A percentile compares a stretch with the other conserved stretches of the same genome.
Conservation (phyloP, 352 stramenopile genomes). For the Phytopythium mirpurense region DNA sequence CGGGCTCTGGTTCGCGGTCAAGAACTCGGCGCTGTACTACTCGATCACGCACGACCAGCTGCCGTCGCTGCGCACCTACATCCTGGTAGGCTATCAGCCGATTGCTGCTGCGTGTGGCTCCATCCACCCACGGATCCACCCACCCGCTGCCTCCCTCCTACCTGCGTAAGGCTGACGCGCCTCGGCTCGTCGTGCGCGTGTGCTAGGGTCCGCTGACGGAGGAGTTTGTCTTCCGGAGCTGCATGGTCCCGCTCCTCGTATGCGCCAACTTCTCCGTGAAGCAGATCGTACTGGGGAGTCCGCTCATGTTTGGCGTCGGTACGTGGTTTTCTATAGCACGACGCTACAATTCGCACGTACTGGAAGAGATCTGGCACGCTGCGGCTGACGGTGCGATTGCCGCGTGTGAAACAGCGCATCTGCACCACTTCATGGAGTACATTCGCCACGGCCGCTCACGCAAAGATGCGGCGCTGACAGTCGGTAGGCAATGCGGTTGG, state of each 20-base stretch:
- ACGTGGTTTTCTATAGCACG: constrained; percentile 22
- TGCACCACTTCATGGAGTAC: constrained; percentile 86
- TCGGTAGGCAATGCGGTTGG: constrained; percentile 38
- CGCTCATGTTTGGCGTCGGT: constrained; percentile 94
- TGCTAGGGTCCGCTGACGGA: constrained; percentile 87
- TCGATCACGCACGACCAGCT: constrained; percentile 66
- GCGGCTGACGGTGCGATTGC: neutral
- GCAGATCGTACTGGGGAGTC: constrained; percentile 83
- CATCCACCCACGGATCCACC: too few species aligned
- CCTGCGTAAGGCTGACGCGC: too few species aligned
- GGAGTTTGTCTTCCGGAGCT: constrained; percentile 95
- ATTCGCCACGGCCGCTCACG: constrained; percentile 59
- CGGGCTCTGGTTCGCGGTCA: constrained; percentile 70
- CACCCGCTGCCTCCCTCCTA: too few species aligned
- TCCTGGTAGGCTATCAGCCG: constrained; percentile 49
- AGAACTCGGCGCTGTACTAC: constrained; percentile 81
- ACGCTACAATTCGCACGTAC: too few species aligned
- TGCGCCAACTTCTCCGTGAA: constrained; percentile 70
- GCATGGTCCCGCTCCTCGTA: constrained; percentile 89
- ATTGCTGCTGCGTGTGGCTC: too few species aligned
- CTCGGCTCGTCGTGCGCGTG: constrained; percentile 2
- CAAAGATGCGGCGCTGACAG: constrained; percentile 72
- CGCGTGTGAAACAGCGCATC: constrained; percentile 34
- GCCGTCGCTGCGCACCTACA: constrained; percentile 76
- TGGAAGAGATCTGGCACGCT: too few species aligned